Percentiles rank a stretch among this genome's conserved stretches.
These are phyloP conservation scores for Capronia epimyces DNA, from an alignment of 2,329 filamentous ascomycete species.

Conservation along the genomic window DNA sequence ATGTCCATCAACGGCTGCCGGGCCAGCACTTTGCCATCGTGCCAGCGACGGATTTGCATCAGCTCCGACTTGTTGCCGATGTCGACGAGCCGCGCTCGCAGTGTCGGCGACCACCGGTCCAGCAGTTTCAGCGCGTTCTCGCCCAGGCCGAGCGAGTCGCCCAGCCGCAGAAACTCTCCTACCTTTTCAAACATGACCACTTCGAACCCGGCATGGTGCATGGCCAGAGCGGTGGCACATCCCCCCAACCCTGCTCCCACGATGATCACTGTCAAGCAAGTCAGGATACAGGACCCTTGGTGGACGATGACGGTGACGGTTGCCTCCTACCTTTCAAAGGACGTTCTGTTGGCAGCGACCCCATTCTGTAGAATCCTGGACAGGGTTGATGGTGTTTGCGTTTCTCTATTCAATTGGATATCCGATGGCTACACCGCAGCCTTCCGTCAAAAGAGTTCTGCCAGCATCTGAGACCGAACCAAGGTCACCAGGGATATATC, in stretches of 20 bases:
- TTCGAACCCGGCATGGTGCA: slow-evolving; percentile 55
- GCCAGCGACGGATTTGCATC: slow-evolving; percentile 35
- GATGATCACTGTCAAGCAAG: slow-evolving; percentile 17
- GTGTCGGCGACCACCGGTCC: slow-evolving; percentile 34
- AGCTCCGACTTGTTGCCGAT: slow-evolving; percentile 34
- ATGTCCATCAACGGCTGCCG: slow-evolving; percentile 33
- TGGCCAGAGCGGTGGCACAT: slow-evolving; percentile 59
- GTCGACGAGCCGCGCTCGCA: slow-evolving; percentile 49
- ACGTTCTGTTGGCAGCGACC: slow-evolving; percentile 15
- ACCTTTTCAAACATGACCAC: slow-evolving; percentile 51
- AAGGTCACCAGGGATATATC: neutral
- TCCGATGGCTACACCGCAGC: no score
- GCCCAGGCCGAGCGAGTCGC: slow-evolving; percentile 36
- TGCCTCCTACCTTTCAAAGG: slow-evolving; percentile 17
- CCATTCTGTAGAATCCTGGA: slow-evolving; percentile 7
- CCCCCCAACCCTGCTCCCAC: slow-evolving; percentile 52
- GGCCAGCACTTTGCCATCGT: slow-evolving; percentile 34
- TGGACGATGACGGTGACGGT: neutral
- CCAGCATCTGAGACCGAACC: no score
- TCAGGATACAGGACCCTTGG: neutral
- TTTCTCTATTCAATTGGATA: no score
- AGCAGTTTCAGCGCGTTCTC: slow-evolving; percentile 30
- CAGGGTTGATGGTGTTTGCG: neutral
- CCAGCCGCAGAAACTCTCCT: slow-evolving; percentile 41
- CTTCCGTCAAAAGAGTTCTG: no score